Evolutionary conservation across 257 asterid species (phyloP), one percentile per base, ranked within the genome.

Genomic region (Hygrophila difformis): DNA sequence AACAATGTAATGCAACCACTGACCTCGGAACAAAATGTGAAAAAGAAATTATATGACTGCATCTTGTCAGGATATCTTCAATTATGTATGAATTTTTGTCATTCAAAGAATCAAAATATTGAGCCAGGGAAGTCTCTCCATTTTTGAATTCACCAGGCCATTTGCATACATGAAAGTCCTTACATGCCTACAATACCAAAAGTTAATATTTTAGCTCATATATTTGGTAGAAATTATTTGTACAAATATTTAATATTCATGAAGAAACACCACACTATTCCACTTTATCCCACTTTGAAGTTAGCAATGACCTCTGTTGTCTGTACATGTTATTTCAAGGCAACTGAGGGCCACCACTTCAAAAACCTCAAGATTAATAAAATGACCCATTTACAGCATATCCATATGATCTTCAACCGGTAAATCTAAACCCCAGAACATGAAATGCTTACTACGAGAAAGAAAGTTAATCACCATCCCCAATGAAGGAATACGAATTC

Each of bases 381-480:
- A n/a, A n/a, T n/a, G n/a, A n/a, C n/a, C n/a, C 19, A 53, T 46
- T 41, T 4, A 49, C 4, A 29, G 47, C 35, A 60, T 12, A 66
- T 38, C 15, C 24, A 24, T 15, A 46, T 31, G 44, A 46, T 21
- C n/a, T n/a, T n/a, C n/a, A n/a, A n/a, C n/a, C n/a, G 16, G 43
- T 18, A 39, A 23, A 36, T 31, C 42, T 2, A 17, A 28, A 49
- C 46, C 51, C 55, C 46, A 49, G 67, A 57, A 48, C 60, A 20
- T 40, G 61, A 70, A 73, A 61, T 63, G 70, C 91, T 78, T 78
- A 75, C 87, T 17, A 76, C 82, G 79, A 67, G 68, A 81, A 74
- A 68, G 92, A 78, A 72, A 74, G 94, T 76, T 60, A 86, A 76
- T 79, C 94, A 82, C 96, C 96, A 82, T 84, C 80, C 72, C 94